Evolutionary conservation across 139 green algal species (phyloP).

Genomic region (Klebsormidium nitens): DNA sequence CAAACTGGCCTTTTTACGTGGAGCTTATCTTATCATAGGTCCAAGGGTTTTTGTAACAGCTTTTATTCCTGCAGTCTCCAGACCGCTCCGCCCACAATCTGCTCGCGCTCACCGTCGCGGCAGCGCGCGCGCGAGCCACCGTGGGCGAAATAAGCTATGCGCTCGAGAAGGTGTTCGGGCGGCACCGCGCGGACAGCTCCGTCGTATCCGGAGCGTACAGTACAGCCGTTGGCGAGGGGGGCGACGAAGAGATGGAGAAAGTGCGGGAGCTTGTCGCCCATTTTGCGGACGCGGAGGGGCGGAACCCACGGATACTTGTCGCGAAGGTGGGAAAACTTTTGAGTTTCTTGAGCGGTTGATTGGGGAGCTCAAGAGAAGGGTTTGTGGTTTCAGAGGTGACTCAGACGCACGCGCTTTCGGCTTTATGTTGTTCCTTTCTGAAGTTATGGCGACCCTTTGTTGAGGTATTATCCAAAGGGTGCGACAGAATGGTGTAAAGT

Average conservation of each 20-base stretch:
- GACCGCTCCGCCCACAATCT: conserved; percentile 50
- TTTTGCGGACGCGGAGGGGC: conserved; percentile 47
- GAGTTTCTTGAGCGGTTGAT: too few species aligned
- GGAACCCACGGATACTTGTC: conserved; percentile 60
- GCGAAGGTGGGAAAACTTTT: too few species aligned
- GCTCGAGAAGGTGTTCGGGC: conserved; percentile 55
- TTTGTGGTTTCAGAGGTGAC: too few species aligned
- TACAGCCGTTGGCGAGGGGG: too few species aligned
- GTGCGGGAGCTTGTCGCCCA: background rate
- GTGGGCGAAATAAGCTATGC: conserved; percentile 60
- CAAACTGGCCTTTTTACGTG: too few species aligned
- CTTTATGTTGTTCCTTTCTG: too few species aligned
- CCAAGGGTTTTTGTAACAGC: background rate
- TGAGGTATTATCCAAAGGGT: too few species aligned
- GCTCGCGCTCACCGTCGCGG: conserved; percentile 50
- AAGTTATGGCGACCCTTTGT: too few species aligned
- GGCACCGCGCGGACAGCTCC: conserved; percentile 44
- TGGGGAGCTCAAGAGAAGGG: too few species aligned
- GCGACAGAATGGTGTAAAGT: too few species aligned
- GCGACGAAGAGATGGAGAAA: conserved; percentile 7
- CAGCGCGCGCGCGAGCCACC: conserved; percentile 50
- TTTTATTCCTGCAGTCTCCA: background rate
- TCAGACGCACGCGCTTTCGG: too few species aligned
- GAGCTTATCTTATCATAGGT: too few species aligned
- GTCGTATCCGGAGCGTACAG: conserved; percentile 54